Evolutionary conservation across 441 rosid species (phyloP), one percentile per base, ranked within the genome.

Genomic region (Eruca vesicaria): DNA sequence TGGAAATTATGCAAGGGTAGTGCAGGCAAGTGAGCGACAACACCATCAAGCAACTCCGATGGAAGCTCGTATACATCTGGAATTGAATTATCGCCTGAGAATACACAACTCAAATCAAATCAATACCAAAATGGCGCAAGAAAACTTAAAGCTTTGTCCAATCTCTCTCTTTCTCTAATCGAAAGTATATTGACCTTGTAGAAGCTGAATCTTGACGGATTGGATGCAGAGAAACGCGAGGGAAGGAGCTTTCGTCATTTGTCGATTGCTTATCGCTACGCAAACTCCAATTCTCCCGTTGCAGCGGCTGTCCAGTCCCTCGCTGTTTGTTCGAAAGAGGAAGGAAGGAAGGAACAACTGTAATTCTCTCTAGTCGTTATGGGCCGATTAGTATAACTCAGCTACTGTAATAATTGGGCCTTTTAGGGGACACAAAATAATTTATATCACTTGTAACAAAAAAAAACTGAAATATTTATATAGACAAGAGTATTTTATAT

Each of bases 21-120:
- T 14, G 98, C 93, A 79, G 96, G 93, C 67, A 87, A 85, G 59
- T 74, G 80, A 33, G 80, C 33, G 26, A 94, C 20, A 28, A 94
- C 67, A 38, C 35, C 36, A 69, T 87, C 82, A 67, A 92, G 82
- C 57, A 94, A 64, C 60, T 90, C 84, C 3, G 87, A 61, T 5
- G 98, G 98, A 72, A 94, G 86, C 78, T 88, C 90, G 75, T 80
- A 88, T n/a, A 89, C 35, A 50, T 78, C 81, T 2, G 82, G 80
- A 29, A 73, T 28, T 26, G 85, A 61, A 71, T 85, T 82, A 31
- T 83, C 88, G 38, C 84, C 94, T 86, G 79, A 58, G 73, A 77
- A 20, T 58, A 59, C 32, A 23, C 36, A 12, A 38, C 52, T 57
- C 26, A 23, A 23, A 1, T 23, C 57, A 58, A 79, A 58, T 31